Evolutionary conservation across 257 asterid species (phyloP).

Genomic region (Ophiorrhiza pumila): DNA sequence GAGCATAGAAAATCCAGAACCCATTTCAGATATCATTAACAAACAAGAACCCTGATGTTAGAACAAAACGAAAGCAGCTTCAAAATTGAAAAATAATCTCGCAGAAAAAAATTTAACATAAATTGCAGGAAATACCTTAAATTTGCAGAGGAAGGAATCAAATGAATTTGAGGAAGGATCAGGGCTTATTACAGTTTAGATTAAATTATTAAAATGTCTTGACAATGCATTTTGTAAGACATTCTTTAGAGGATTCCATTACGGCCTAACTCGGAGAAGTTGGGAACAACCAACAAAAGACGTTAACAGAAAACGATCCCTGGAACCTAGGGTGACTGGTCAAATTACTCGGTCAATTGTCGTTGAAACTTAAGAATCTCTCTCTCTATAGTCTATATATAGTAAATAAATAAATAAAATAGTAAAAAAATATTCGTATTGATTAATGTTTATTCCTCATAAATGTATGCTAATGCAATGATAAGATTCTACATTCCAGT

Average conservation of each 20-base stretch:
- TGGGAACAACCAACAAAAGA: too few species aligned
- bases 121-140: constrained; percentile 15
- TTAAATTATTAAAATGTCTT: neutral
- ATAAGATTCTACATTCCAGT: too few species aligned
- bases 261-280: neutral
- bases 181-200: neutral
- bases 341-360: neutral
- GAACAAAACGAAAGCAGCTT: neutral
- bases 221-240: constrained; percentile 1
- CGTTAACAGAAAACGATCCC: neutral
- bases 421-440: too few species aligned
- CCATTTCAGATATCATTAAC: neutral
- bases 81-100: neutral
- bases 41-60: neutral
- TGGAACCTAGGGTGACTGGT: neutral
- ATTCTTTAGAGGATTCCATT: neutral
- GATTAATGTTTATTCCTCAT: too few species aligned
- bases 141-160: neutral
- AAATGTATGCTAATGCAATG: too few species aligned
- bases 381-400: too few species aligned
- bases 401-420: too few species aligned
- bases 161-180: neutral
- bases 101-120: neutral
- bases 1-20: neutral
- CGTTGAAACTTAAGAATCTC: too few species aligned